Evolutionary conservation across 2,329 filamentous ascomycete species (phyloP), one percentile per base, ranked within the genome.

Genomic region (Coleophoma cylindrospora): DNA sequence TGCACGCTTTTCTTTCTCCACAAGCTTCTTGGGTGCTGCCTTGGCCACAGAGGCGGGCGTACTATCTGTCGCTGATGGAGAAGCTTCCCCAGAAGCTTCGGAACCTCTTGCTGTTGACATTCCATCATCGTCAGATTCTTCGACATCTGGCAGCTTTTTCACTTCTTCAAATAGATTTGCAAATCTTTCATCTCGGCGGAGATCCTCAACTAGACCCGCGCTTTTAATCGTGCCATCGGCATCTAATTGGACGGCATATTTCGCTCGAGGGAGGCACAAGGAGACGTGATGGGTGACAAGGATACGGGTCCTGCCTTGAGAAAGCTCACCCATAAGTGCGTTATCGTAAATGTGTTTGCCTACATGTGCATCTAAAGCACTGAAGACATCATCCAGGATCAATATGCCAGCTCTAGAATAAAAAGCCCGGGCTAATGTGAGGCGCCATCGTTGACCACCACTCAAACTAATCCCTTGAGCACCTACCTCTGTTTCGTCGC

Each of bases 391-490:
- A 64, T 95, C 89, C 60, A 94, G 74, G 15, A 94, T 72, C 6
- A 95, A 72, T 53, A 91, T 84, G 0, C 86, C 84, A 1, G 87
- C 87, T 14, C 88, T 76, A 2, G 87, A 91, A 66, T 94, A 94
- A 17, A 94, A 73, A 1, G 89, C 88, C 43, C 89, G 76, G 1
- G 89, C 89, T 57, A 95, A 81, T 0, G 87, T 89, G 33, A 94
- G 78, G 47, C 89, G 79, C 86, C 89, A 91, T 61, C 88, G 83
- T 66, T 95, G 89, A 0, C 89, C 90, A 54, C 90, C 89, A 54
- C 86, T 90, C 7, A 95, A 72, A 58, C 92, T 91, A 58, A 94
- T 88, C 7, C 89, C 89, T 54, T 92, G 91, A 2, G 87, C 86
- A 11, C 89, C 89, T 47, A 95, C 88, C 61, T 91, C 87, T 0